Conservation (phyloP, 441 rosid genomes). For the Omphalea diandra region DNA sequence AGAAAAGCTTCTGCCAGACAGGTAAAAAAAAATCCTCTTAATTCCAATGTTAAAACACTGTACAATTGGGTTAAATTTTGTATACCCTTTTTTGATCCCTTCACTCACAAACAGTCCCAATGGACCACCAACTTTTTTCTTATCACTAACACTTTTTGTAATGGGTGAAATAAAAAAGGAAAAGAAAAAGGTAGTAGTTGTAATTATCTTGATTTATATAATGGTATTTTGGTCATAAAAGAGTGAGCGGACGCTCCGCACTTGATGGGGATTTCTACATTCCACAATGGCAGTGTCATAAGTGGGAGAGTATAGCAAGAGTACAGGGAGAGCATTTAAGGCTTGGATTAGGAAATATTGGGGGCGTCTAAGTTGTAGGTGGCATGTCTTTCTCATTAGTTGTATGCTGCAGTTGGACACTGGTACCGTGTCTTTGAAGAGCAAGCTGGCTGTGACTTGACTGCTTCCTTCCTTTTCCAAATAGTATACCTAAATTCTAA, state of each 20-base stretch:
- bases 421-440: not conserved
- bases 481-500: too few species aligned
- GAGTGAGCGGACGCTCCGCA: conserved; percentile 25
- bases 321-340: conserved; percentile 39
- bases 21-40: conserved; percentile 52
- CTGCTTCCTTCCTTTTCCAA: too few species aligned
- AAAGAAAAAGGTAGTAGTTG: not conserved
- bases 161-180: not conserved
- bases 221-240: conserved; percentile 23
- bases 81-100: too few species aligned
- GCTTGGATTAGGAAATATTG: conserved; percentile 39
- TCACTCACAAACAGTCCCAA: not conserved
- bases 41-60: too few species aligned
- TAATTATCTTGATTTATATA: conserved; percentile 12
- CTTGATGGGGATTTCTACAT: conserved; percentile 36
- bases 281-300: conserved; percentile 22
- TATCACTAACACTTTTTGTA: not conserved
- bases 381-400: conserved; percentile 53
- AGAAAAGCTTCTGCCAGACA: conserved; percentile 83
- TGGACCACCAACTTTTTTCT: not conserved
- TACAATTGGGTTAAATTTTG: too few species aligned
- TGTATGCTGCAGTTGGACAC: conserved; percentile 32
- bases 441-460: not conserved
- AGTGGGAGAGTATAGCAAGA: conserved; percentile 15
- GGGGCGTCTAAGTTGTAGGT: too few species aligned